phyloP scores from a whole-genome alignment of 805 yeast genomes.

The Nakazawaea molendinolei region DNA sequence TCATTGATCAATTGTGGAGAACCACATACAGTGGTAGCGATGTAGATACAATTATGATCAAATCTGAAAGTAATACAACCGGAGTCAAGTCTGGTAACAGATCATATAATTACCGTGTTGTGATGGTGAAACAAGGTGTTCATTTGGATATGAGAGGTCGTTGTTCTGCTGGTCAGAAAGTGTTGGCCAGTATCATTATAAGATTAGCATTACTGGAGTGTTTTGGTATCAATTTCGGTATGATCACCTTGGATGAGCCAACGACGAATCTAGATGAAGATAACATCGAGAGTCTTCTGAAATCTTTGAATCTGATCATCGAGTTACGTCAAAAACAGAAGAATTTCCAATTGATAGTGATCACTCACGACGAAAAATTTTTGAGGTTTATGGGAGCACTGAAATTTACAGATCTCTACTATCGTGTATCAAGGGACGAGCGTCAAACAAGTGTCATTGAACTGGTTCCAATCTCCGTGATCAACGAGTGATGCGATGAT shows the following conservation, averaged over 20 bases:
- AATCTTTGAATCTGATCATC: slow-evolving; percentile 68
- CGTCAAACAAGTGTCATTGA: slow-evolving; percentile 70
- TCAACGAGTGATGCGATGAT: slow-evolving; percentile 5
- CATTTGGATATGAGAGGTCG: slow-evolving; percentile 98
- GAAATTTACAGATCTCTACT: slow-evolving; percentile 81
- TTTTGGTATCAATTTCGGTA: slow-evolving; percentile 91
- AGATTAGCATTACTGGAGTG: slow-evolving; percentile 91
- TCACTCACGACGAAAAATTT: slow-evolving; percentile 94
- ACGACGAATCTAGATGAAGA: slow-evolving; percentile 91
- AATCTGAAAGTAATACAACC: slow-evolving; percentile 61
- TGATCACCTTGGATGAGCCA: slow-evolving; percentile 95
- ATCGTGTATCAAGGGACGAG: slow-evolving; percentile 72
- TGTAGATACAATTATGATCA: slow-evolving; percentile 81
- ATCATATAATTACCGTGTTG: slow-evolving; percentile 87
- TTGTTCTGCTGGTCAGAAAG: slow-evolving; percentile 97
- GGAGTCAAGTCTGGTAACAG: slow-evolving; percentile 41
- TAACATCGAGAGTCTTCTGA: slow-evolving; percentile 83
- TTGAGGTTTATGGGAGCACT: slow-evolving; percentile 79
- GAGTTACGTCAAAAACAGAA: slow-evolving; percentile 67
- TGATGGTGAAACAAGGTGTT: slow-evolving; percentile 86
- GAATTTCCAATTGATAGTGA: slow-evolving; percentile 90
- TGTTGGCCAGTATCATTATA: slow-evolving; percentile 84
- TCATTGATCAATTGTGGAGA: slow-evolving; percentile 89
- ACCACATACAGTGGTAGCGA: slow-evolving; percentile 93
- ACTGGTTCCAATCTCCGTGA: slow-evolving; percentile 10